These are phyloP conservation scores for Leishmania martiniquensis DNA, from an alignment of 208 protist species.

Conservation along the genomic window DNA sequence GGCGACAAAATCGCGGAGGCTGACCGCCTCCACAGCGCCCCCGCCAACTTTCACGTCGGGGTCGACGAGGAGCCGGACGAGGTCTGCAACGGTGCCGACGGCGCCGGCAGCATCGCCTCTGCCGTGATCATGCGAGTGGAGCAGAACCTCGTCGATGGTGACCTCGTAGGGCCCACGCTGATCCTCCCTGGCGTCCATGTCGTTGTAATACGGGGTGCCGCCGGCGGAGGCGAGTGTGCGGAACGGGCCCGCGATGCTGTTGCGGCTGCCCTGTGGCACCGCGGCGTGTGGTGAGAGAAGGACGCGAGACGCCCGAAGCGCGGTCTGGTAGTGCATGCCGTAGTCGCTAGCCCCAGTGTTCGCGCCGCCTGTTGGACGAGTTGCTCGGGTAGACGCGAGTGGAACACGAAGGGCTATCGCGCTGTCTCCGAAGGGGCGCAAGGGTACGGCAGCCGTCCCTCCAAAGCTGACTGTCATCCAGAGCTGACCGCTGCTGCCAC, in stretches of 20 bases:
- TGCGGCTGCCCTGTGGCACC: not conserved
- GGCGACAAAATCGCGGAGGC: conserved; percentile 64
- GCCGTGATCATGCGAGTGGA: not conserved
- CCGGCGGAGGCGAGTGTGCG: not conserved
- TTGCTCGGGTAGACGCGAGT: not conserved
- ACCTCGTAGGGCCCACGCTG: conserved; percentile 20
- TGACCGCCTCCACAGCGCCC: conserved; percentile 60
- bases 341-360: not conserved
- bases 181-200: not conserved
- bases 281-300: not conserved
- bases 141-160: conserved; percentile 31
- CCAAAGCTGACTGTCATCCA: conserved; percentile 18
- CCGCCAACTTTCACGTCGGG: conserved; percentile 36
- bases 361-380: not conserved
- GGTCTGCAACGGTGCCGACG: conserved; percentile 36
- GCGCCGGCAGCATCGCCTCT: conserved; percentile 3
- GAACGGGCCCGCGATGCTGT: not conserved
- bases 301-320: conserved; percentile 4
- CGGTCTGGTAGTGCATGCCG: not conserved
- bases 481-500: not conserved
- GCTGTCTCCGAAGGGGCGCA: not conserved
- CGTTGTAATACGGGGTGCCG: not conserved
- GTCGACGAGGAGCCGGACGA: conserved; percentile 73
- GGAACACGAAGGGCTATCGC: not conserved
- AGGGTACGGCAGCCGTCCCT: not conserved